Conservation (phyloP, 768 basidiomycete species). For the Rubroboletus pulcherrimus region DNA sequence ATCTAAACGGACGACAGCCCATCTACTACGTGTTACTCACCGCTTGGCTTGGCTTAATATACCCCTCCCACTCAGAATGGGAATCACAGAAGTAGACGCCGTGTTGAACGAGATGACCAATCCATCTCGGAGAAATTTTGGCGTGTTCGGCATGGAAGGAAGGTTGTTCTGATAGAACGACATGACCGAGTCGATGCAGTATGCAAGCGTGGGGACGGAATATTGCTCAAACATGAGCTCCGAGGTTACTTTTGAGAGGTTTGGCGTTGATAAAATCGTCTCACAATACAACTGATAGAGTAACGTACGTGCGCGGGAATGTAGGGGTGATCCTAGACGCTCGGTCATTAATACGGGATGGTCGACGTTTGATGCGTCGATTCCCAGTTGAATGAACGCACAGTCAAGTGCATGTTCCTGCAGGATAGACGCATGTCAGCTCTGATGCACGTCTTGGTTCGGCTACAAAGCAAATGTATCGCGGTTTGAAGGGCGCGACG, state of each 20-base stretch:
- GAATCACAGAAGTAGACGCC: conserved; percentile 86
- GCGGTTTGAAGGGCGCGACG: neutral
- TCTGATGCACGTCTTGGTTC: neutral
- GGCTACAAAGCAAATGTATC: neutral
- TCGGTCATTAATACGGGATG: conserved; percentile 96
- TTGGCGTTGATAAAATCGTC: neutral
- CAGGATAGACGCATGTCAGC: conserved; percentile 24
- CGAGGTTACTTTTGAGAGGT: conserved; percentile 71
- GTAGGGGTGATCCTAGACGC: conserved; percentile 79
- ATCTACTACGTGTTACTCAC: conserved; percentile 39
- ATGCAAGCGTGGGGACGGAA: conserved; percentile 77
- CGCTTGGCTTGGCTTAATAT: conserved; percentile 84
- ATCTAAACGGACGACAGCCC: neutral
- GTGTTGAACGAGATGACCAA: conserved; percentile 90
- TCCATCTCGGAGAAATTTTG: conserved; percentile 59
- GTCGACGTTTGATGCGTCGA: conserved; percentile 69
- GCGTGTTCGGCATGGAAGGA: conserved; percentile 27
- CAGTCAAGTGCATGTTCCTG: conserved; percentile 96
- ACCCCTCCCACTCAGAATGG: conserved; percentile 78
- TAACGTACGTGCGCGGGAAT: conserved; percentile 78
- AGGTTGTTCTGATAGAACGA: conserved; percentile 83
- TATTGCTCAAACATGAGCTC: conserved; percentile 97
- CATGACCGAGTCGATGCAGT: conserved; percentile 87
- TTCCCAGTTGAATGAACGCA: conserved; percentile 81
- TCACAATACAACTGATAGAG: neutral